A percentile compares a stretch with the other conserved stretches of the same genome.
Conservation (phyloP, 176 grass and related monocot species). For the Leersia perrieri region DNA sequence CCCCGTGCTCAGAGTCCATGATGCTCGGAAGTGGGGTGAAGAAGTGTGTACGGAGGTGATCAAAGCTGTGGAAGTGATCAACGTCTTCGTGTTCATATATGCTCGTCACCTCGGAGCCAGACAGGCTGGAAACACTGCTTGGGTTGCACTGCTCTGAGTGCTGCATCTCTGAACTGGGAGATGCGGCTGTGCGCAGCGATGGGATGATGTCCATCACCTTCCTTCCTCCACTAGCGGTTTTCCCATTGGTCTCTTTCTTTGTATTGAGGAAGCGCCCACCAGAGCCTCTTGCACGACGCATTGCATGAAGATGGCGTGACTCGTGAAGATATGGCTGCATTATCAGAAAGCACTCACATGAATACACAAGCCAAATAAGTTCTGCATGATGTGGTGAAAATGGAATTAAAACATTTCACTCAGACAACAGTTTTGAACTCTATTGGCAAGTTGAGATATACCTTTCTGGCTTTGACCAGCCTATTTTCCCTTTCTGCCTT, state of each 20-base stretch:
- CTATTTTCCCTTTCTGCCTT: constrained; percentile 70
- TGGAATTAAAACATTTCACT: background rate
- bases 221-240: constrained; percentile 3
- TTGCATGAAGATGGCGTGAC: constrained; percentile 87
- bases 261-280: constrained; percentile 93
- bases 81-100: constrained; percentile 50
- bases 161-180: constrained; percentile 70
- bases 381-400: background rate
- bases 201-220: constrained; percentile 8
- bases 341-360: background rate
- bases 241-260: constrained; percentile 42
- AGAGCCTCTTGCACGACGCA: constrained; percentile 75
- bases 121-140: constrained; percentile 58
- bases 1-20: constrained; percentile 50
- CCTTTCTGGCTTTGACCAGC: constrained; percentile 75
- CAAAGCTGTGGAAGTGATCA: constrained; percentile 41
- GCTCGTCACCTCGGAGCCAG: constrained; percentile 83
- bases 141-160: constrained; percentile 59
- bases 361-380: background rate
- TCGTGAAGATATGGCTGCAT: constrained; percentile 93
- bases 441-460: constrained; percentile 25
- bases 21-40: constrained; percentile 61
- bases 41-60: constrained; percentile 55
- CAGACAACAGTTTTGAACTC: background rate
- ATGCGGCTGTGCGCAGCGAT: constrained; percentile 26